phyloP scores from a whole-genome alignment of 2,329 filamentous ascomycete genomes.

The Penicillium sp. region DNA sequence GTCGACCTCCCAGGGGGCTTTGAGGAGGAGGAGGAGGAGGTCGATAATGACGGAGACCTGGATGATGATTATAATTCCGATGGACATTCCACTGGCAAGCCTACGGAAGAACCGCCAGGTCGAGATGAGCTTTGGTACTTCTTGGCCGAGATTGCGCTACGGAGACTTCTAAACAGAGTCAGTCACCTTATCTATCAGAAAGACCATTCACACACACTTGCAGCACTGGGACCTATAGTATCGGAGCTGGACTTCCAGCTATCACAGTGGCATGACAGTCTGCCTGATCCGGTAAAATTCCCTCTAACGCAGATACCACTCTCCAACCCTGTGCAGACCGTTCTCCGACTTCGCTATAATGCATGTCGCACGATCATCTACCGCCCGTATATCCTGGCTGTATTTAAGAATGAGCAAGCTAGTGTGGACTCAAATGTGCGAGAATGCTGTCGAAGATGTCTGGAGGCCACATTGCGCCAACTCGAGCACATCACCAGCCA shows the following conservation, averaged over 20 bases:
- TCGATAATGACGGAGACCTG: constrained; percentile 9
- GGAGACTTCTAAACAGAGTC: constrained; percentile 74
- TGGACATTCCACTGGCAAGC: neutral
- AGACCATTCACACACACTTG: constrained; percentile 69
- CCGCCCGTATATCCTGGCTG: constrained; percentile 77
- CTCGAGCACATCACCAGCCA: constrained; percentile 77
- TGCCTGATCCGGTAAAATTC: constrained; percentile 75
- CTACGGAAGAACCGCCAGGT: constrained; percentile 59
- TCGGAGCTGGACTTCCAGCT: constrained; percentile 80
- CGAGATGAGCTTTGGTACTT: constrained; percentile 85
- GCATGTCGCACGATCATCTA: constrained; percentile 86
- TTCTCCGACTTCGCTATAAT: constrained; percentile 76
- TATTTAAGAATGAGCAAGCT: constrained; percentile 74
- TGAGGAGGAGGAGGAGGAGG: constrained; percentile 63
- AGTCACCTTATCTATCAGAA: constrained; percentile 79
- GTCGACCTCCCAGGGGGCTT: constrained; percentile 78
- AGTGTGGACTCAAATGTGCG: constrained; percentile 71
- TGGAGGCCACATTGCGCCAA: constrained; percentile 78
- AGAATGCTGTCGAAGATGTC: constrained; percentile 76
- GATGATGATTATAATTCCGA: neutral
- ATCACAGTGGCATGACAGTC: constrained; percentile 79
- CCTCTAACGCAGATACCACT: constrained; percentile 68
- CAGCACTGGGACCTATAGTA: constrained; percentile 74
- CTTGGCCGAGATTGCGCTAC: constrained; percentile 76
- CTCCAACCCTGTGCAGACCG: constrained; percentile 74